These are phyloP conservation scores for Galerina sulciceps DNA, from an alignment of 768 basidiomycete genomes.

Conservation along the genomic window DNA sequence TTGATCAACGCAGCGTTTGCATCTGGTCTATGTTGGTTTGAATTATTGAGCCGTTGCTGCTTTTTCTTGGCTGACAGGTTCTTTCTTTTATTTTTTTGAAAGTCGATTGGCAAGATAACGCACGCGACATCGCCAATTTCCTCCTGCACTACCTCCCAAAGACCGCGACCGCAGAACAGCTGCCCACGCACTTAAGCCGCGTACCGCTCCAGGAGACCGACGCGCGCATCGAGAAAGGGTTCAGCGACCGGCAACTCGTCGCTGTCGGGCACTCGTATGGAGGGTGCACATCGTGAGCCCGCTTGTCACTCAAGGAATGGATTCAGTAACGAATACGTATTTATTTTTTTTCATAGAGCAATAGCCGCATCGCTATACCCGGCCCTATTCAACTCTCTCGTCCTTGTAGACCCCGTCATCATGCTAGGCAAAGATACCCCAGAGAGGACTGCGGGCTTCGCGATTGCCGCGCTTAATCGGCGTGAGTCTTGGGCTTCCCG, in stretches of 20 bases:
- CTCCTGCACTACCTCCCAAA: constrained; percentile 69
- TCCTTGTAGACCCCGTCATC: constrained; percentile 84
- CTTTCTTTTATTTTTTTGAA: neutral
- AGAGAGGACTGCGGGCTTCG: constrained; percentile 22
- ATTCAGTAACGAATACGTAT: neutral
- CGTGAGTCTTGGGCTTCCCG: constrained; percentile 67
- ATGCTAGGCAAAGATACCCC: constrained; percentile 22
- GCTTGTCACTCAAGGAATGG: neutral
- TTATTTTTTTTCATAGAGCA: constrained; percentile 39
- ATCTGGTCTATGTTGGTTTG: constrained; percentile 59
- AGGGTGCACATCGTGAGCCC: constrained; percentile 70
- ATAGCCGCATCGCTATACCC: constrained; percentile 69
- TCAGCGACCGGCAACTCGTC: constrained; percentile 57
- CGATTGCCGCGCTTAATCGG: constrained; percentile 56
- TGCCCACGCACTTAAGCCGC: constrained; percentile 62
- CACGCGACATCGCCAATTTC: constrained; percentile 81
- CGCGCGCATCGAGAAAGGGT: constrained; percentile 50
- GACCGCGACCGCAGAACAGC: constrained; percentile 24
- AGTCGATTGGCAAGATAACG: constrained; percentile 83
- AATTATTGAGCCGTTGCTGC: constrained; percentile 3
- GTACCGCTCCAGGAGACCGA: constrained; percentile 45
- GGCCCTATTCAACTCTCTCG: constrained; percentile 67
- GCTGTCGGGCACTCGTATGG: constrained; percentile 87
- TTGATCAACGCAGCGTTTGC: constrained; percentile 64
- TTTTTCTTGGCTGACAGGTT: no score